These are phyloP conservation scores for Dipteronia dyeriana DNA, from an alignment of 345 rosid genomes.

Conservation along the genomic window DNA sequence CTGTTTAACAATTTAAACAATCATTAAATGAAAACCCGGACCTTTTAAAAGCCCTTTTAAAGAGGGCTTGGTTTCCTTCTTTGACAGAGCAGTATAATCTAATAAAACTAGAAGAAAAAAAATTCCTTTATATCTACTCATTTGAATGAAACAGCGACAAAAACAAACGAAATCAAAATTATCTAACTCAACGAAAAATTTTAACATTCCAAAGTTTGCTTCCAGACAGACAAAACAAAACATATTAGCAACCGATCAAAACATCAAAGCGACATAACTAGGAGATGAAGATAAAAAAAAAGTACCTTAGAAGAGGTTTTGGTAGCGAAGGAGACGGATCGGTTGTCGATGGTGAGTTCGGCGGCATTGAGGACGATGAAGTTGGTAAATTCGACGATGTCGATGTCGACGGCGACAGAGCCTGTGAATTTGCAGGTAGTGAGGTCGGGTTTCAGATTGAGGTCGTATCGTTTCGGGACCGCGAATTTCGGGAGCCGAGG, in stretches of 20 bases:
- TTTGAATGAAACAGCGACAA: background rate
- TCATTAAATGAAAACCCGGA: background rate
- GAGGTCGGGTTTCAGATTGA: conserved; percentile 79
- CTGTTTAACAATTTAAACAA: conserved; percentile 32
- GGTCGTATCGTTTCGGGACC: conserved; percentile 75
- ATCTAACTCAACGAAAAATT: too few species aligned
- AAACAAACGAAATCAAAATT: background rate
- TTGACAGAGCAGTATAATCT: too few species aligned
- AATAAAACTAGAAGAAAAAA: too few species aligned
- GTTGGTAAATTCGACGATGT: conserved; percentile 54
- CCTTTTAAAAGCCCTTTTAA: background rate
- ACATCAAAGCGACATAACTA: background rate
- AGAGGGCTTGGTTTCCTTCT: too few species aligned
- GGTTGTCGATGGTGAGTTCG: conserved; percentile 61
- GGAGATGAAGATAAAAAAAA: background rate
- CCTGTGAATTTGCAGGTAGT: conserved; percentile 72
- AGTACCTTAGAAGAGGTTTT: conserved; percentile 54
- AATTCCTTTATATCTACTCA: background rate
- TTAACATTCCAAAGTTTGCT: too few species aligned
- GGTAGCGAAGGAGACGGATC: conserved; percentile 54
- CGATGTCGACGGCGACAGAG: conserved; percentile 55
- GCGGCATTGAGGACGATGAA: conserved; percentile 94
- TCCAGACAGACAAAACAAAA: too few species aligned
- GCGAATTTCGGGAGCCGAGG: conserved; percentile 93
- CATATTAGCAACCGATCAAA: too few species aligned